A percentile compares a stretch with the other conserved stretches of the same genome.
Evolutionary conservation across 129 eudicot genomes (phyloP).

Genomic region (Sambucus nigra): DNA sequence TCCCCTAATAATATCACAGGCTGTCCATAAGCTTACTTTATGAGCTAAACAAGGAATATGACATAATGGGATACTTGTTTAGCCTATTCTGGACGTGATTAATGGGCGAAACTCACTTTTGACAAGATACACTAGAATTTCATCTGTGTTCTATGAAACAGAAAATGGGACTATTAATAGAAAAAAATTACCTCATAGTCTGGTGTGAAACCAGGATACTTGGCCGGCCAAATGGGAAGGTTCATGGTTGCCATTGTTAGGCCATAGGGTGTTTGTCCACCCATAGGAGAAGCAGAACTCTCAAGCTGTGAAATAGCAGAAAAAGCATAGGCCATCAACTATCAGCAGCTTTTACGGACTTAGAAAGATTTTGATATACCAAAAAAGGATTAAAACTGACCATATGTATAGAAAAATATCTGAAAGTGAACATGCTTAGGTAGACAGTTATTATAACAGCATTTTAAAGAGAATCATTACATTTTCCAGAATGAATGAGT

Average conservation of each 20-base stretch:
- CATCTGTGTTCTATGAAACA: neutral
- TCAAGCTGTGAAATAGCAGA: constrained; percentile 31
- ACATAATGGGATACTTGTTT: neutral
- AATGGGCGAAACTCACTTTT: neutral
- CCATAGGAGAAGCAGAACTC: constrained; percentile 14
- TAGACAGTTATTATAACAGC: neutral
- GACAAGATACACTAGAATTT: neutral
- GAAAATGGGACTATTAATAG: constrained; percentile 9
- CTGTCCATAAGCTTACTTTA: neutral
- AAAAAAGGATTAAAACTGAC: neutral
- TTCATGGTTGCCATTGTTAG: constrained; percentile 26
- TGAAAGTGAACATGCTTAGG: neutral
- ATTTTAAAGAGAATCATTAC: neutral
- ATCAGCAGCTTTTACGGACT: neutral
- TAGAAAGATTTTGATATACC: neutral
- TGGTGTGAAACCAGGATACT: constrained; percentile 39
- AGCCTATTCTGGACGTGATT: neutral
- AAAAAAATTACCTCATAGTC: constrained; percentile 30
- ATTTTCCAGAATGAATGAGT: neutral
- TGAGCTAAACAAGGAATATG: no score
- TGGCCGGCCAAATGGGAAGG: constrained; percentile 26
- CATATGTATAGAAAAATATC: neutral
- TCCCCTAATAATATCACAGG: no score
- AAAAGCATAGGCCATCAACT: constrained; percentile 3
- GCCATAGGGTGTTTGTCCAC: constrained; percentile 19